Evolutionary conservation across 176 grass and related monocot genomes (phyloP).

Genomic region (Secale cereale): DNA sequence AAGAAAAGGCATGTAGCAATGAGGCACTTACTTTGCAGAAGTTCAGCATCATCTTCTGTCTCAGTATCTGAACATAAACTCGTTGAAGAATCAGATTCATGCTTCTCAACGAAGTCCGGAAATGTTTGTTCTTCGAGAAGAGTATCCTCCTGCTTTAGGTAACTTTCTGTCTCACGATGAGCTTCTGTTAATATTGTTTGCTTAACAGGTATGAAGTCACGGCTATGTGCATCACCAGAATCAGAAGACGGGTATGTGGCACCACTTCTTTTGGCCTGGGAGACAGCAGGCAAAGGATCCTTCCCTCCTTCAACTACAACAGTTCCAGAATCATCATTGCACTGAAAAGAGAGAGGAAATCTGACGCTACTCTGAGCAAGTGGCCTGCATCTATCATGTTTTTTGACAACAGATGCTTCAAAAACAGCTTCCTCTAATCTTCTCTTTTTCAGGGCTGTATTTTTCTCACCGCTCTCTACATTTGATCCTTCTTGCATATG

Average conservation of each 20-base stretch:
- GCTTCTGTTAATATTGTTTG: constrained; percentile 25
- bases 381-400: constrained; percentile 60
- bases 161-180: constrained; percentile 37
- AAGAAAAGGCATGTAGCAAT: neutral
- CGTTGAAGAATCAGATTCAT: constrained; percentile 46
- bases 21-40: constrained; percentile 39
- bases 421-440: constrained; percentile 33
- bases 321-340: constrained; percentile 30
- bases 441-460: constrained; percentile 38
- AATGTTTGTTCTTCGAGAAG: constrained; percentile 42
- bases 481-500: constrained; percentile 24
- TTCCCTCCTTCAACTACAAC: constrained; percentile 34
- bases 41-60: constrained; percentile 50
- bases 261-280: constrained; percentile 30
- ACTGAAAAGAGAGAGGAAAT: constrained; percentile 32
- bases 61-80: constrained; percentile 54
- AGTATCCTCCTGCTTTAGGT: constrained; percentile 32
- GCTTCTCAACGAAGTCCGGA: constrained; percentile 34
- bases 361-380: constrained; percentile 52
- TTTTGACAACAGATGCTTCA: constrained; percentile 59
- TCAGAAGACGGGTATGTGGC: constrained; percentile 42
- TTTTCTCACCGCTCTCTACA: constrained; percentile 12
- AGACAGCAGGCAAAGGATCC: constrained; percentile 15
- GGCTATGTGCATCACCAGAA: constrained; percentile 39
- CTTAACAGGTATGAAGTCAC: constrained; percentile 31